Evolutionary conservation across 139 green algal species (phyloP).

Genomic region (Chlamydomonas sp.): DNA sequence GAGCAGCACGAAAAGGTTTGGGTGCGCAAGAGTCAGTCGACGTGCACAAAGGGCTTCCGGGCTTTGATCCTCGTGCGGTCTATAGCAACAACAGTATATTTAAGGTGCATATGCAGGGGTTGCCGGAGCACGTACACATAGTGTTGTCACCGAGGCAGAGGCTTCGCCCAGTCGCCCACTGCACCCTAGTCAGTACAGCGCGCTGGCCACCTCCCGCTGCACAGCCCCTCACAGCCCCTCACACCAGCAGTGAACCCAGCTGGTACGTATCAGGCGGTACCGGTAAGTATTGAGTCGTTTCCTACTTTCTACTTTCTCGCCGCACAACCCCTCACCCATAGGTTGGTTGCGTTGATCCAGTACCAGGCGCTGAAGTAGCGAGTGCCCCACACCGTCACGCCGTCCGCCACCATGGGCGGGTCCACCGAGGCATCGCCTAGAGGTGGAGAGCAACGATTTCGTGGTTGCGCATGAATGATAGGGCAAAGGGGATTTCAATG

Average conservation of each 20-base stretch:
- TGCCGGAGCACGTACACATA: no score
- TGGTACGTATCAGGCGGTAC: no score
- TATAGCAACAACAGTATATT: no score
- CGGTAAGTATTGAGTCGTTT: no score
- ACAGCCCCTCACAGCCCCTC: no score
- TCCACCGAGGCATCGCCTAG: slow-evolving; percentile 39
- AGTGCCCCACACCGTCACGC: slow-evolving; percentile 42
- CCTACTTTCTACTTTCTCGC: not conserved
- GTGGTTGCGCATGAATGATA: no score
- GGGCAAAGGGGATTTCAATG: not conserved
- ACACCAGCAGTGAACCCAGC: no score
- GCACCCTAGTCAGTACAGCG: no score
- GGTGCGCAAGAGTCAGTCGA: not conserved
- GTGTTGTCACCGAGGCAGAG: no score
- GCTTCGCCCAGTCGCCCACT: no score
- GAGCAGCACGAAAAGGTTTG: not conserved
- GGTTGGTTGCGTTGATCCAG: slow-evolving; percentile 29
- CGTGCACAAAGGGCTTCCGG: not conserved
- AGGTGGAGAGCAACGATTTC: not conserved
- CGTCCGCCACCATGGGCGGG: slow-evolving; percentile 32
- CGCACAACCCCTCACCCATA: not conserved
- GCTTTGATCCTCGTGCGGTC: not conserved
- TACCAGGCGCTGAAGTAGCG: slow-evolving; percentile 56
- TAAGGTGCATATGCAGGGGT: no score
- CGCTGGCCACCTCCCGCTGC: no score